Base-by-base conservation (phyloP, 306 rosid genomes). In the Prunus armeniaca region DNA sequence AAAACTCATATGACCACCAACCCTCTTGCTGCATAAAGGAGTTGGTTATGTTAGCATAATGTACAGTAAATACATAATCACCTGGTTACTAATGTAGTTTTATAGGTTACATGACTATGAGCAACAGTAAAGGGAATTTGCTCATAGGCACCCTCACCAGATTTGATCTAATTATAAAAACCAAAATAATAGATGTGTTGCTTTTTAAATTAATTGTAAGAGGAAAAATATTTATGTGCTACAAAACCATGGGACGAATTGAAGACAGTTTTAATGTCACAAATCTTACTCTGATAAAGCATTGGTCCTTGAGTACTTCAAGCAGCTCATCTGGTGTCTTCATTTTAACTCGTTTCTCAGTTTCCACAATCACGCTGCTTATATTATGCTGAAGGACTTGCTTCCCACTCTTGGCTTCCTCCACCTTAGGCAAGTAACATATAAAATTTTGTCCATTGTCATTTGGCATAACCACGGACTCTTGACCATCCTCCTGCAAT, bases 1-100 rank as follows among this genome's bases (percentile, higher is more conserved):
- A 95, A 84, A 95, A 95, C 80, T 95, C 99, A 78, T 95, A 95
- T 32, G 96, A 77, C 99, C 99, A 95, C 98, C 99, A 95, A 74
- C 97, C 97, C 83, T 92, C 99, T 87, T 89, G 92, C 99, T 95
- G 97, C 96, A 81, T 57, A 73, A 62, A 73, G 73, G 47, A 83
- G 65, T 56, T 65, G 49, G 24, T 25, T 52, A 80, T 4, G 52
- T n/a, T 55, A 68, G 19, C n/a, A 15, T 25, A 63, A 14, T 67
- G 56, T 7, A 34, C 43, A 52, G 45, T 47, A 25, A 15, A 50
- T 30, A 45, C 58, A 56, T 15, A 19, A 57, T 68, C 61, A 67
- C 15, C 45, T 17, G 9, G 22, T 47, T 46, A 70, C 7, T 47
- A 63, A 9, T 12, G 6, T 13, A 0, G 6, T 12, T 14, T 65